Percentiles rank a stretch among this genome's conserved stretches.
Evolutionary conservation across 306 rosid genomes (phyloP).

Genomic region (Quercus gilva): DNA sequence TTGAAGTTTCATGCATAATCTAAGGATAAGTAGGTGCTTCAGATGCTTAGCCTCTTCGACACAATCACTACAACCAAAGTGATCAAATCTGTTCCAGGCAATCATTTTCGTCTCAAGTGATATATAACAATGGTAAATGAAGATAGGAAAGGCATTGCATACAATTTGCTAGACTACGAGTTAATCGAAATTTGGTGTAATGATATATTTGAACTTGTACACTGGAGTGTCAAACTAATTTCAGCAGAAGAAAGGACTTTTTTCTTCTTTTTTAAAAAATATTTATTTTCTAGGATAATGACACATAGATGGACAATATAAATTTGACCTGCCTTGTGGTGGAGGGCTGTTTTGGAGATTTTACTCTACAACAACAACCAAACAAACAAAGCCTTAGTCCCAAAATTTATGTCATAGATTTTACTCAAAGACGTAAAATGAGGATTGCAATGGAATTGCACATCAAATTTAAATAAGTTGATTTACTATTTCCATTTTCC

Average conservation of each 20-base stretch:
- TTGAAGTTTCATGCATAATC: conserved; percentile 50
- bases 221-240: not conserved
- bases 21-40: conserved; percentile 44
- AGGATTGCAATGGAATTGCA: not conserved
- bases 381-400: too few species aligned
- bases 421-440: not conserved
- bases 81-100: conserved; percentile 35
- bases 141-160: conserved; percentile 15
- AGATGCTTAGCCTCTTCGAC: conserved; percentile 39
- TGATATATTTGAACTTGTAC: not conserved
- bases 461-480: not conserved
- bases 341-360: not conserved
- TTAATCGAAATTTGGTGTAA: not conserved
- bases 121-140: conserved; percentile 9
- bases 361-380: not conserved
- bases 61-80: conserved; percentile 39
- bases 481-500: not conserved
- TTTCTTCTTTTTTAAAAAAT: too few species aligned
- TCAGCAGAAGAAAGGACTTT: too few species aligned
- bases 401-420: too few species aligned
- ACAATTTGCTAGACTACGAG: not conserved
- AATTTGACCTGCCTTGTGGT: not conserved
- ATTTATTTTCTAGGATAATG: not conserved
- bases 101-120: conserved; percentile 10
- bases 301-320: not conserved